Percentiles rank a stretch among this genome's conserved stretches.
phyloP scores from a whole-genome alignment of 495 filamentous ascomycete species.

The Cladorrhinum samala region DNA sequence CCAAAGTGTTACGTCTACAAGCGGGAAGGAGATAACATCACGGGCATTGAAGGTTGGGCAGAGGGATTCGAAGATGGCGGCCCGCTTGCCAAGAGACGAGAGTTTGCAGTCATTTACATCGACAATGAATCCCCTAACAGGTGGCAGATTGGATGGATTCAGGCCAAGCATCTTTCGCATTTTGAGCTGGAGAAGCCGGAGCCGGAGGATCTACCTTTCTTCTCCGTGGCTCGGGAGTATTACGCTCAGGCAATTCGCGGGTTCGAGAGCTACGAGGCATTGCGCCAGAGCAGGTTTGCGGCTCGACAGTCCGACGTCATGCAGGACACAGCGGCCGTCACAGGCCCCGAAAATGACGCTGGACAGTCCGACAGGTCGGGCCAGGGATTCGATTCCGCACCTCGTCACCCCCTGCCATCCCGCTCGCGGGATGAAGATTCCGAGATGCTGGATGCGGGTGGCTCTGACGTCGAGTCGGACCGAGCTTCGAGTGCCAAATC shows the following conservation, averaged over 20 bases:
- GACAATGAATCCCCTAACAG: conserved; percentile 17
- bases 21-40: not conserved
- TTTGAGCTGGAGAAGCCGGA: conserved; percentile 24
- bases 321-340: not conserved
- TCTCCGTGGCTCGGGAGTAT: conserved; percentile 13
- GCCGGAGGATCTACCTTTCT: conserved; percentile 10
- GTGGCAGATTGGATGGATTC: conserved; percentile 24
- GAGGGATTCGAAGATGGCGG: conserved; percentile 36
- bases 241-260: conserved; percentile 2
- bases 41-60: conserved; percentile 34
- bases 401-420: not conserved
- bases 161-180: conserved; percentile 15
- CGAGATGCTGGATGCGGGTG: conserved; percentile 9
- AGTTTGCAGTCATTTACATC: conserved; percentile 40
- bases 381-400: not conserved
- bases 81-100: conserved; percentile 23
- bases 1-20: conserved; percentile 35
- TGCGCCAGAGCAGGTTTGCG: not conserved
- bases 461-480: conserved; percentile 7
- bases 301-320: not conserved
- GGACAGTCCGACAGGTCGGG: not conserved
- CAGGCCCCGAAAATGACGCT: not conserved
- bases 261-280: conserved; percentile 3
- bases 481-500: conserved; percentile 4
- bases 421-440: not conserved